Conservation (phyloP, 2,329 filamentous ascomycete genomes). For the Neurospora crassa region DNA sequence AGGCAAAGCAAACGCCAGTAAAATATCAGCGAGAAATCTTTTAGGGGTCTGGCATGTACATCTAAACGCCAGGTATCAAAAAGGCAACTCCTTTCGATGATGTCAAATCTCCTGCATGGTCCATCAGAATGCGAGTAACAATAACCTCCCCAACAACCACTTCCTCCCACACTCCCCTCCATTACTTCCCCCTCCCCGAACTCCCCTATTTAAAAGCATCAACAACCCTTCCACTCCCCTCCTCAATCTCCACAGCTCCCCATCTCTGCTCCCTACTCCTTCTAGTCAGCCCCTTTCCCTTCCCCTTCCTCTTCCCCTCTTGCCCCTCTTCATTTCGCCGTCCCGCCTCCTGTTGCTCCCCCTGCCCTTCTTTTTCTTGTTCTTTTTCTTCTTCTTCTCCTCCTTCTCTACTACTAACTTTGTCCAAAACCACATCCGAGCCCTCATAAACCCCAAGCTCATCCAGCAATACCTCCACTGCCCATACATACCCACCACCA, state of each 20-base stretch:
- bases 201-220: conserved; percentile 24
- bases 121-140: background rate
- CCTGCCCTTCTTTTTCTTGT: conserved; percentile 1
- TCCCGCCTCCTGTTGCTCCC: conserved; percentile 1
- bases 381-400: no score
- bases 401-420: conserved; percentile 16
- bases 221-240: conserved; percentile 27
- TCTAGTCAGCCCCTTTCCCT: conserved; percentile 15
- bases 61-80: background rate
- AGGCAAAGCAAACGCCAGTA: background rate
- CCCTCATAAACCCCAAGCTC: conserved; percentile 31
- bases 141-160: background rate
- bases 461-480: conserved; percentile 43
- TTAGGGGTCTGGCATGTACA: background rate
- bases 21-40: background rate
- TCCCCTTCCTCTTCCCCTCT: conserved; percentile 15
- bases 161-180: background rate
- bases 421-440: conserved; percentile 11
- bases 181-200: background rate
- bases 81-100: background rate
- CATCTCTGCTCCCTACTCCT: conserved; percentile 43
- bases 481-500: conserved; percentile 26
- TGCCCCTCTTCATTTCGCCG: conserved; percentile 10
- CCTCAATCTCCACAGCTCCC: conserved; percentile 35
- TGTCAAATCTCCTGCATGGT: background rate